Evolutionary conservation across 345 rosid species (phyloP), one percentile per base, ranked within the genome.

Genomic region (Erodium maritimum): DNA sequence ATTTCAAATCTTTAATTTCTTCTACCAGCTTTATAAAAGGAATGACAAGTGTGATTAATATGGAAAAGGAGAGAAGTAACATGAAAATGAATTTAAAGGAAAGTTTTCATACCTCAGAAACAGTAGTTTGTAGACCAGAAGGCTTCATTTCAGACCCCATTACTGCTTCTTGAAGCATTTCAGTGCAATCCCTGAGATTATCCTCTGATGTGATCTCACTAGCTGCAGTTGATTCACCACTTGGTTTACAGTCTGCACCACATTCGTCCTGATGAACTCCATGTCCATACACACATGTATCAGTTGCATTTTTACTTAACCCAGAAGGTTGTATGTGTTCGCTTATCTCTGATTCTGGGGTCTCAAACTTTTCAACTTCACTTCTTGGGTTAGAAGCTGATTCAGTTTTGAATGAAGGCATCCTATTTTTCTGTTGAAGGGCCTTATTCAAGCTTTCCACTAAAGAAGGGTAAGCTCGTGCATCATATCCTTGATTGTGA

Each of bases 1-100:
- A 33, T 77, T 67, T 77, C 65, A 84, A 67, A 45, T 67, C 80
- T 64, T 60, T 66, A 60, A 79, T 69, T 66, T 73, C 75, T 16
- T 19, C 0, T 12, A 64, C 22, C 67, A 84, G 59, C 87, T 84
- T 1, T 65, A 64, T 18, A 66, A 63, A n/a, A 18, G 51, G 9
- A 57, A 19, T 51, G 21, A 3, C 14, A 42, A 42, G 48, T 42
- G 1, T 51, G 54, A 17, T 19, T 13, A 51, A 51, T 51, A 51
- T 3, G 37, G 54, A n/a, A 17, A 51, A 17, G n/a, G 17, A 51
- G 20, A 51, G 7, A 51, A 51, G 16, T 51, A 19, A 51, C 19
- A n/a, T 51, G 20, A 5, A 17, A 17, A 2, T 17, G 54, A 17
- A 23, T 8, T 21, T 4, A 61, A 48, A 0, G 10, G 23, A 46